phyloP scores from a whole-genome alignment of 108 stramenopile genomes.

The Skeletonema potamos region DNA sequence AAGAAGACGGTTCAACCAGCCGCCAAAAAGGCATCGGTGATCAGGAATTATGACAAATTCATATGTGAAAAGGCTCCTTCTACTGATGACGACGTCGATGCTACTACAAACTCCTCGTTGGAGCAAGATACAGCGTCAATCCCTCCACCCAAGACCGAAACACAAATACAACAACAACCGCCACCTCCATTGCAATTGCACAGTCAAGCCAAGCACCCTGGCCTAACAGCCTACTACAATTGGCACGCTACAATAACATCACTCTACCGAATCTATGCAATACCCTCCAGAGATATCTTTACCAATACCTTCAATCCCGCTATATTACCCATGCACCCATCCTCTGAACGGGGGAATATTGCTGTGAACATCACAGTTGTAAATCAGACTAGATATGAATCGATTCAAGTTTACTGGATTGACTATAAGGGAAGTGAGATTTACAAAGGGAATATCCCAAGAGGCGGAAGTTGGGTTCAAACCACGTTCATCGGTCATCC shows the following conservation, averaged over 20 bases:
- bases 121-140: neutral
- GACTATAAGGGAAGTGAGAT: slow-evolving; percentile 66
- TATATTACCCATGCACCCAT: slow-evolving; percentile 60
- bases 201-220: slow-evolving; percentile 49
- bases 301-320: slow-evolving; percentile 47
- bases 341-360: slow-evolving; percentile 64
- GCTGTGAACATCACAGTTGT: slow-evolving; percentile 54
- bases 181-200: slow-evolving; percentile 1
- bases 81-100: neutral
- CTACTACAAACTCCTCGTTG: neutral
- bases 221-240: slow-evolving; percentile 52
- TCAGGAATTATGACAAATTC: slow-evolving; percentile 18
- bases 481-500: slow-evolving; percentile 62
- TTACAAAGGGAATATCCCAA: slow-evolving; percentile 49
- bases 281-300: slow-evolving; percentile 25
- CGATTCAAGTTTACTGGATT: slow-evolving; percentile 70
- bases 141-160: neutral
- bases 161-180: neutral
- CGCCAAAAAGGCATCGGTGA: slow-evolving; percentile 4
- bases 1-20: neutral
- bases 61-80: neutral
- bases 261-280: slow-evolving; percentile 68
- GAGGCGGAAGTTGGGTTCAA: slow-evolving; percentile 55
- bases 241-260: slow-evolving; percentile 68
- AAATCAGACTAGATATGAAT: slow-evolving; percentile 37